Base-by-base conservation (phyloP, 192 early-diverging fungal species). In the Dissophora ornata region DNA sequence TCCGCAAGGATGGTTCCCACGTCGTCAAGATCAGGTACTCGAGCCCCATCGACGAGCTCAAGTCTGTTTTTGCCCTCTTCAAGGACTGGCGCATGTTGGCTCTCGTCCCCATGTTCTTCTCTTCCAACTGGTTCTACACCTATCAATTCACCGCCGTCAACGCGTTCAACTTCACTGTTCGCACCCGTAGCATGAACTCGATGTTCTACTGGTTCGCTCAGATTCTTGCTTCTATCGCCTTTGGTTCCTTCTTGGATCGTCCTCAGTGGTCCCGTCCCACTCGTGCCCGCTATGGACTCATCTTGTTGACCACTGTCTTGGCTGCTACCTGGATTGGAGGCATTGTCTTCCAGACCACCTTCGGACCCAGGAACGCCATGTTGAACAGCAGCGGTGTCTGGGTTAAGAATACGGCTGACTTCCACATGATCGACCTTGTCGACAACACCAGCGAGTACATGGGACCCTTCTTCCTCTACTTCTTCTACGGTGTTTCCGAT, bases 121-220 rank as follows among this genome's bases (percentile, higher is more conserved):
- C 86, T 21, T 89, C 89, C 67, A 95, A 95, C 80, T 92, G 90
- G 87, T 83, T 91, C 81, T 93, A 92, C 79, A 83, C 88, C 9
- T 91, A 91, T 77, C 90, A 94, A 53, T 75, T 66, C 63, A 66
- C 26, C 29, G 79, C 65, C 28, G 82, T 84, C 64, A 89, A 91
- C 64, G 86, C 84, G 11, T 57, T 69, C 38, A 85, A 89, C 65
- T 91, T 92, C 56, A 86, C 77, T 18, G 10, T 85, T 50, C 89
- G 91, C 40, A 84, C 90, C 25, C 87, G 91, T 66, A 69, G 74
- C 12, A 82, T 94, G 42, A 92, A 94, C 85, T 86, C 87, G 25
- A 77, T 87, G 62, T 66, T 89, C 24, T 94, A 94, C 71, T 94
- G 93, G 93, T 57, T 84, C 5, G 82, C 87, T 56, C 91, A 94